phyloP scores from a whole-genome alignment of 2,329 filamentous ascomycete genomes.

The Epichloe coenophiala region DNA sequence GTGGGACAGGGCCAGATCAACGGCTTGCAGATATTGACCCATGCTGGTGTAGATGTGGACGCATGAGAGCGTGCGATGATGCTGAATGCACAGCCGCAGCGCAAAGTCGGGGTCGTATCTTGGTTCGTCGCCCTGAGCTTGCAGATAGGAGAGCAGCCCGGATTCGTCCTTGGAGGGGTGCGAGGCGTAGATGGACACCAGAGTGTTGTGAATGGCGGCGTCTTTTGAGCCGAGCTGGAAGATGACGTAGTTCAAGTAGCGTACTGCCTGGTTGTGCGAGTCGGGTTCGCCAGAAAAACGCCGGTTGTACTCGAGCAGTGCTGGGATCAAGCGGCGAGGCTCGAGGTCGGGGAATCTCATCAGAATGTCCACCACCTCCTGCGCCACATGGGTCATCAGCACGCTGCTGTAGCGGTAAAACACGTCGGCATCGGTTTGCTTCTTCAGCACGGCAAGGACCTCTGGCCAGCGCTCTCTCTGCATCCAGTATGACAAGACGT shows the following conservation, averaged over 20 bases:
- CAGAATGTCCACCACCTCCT: conserved; percentile 84
- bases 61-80: conserved; percentile 83
- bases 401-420: conserved; percentile 97
- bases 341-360: conserved; percentile 84
- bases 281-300: conserved; percentile 50
- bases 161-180: conserved; percentile 73
- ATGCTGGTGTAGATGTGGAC: conserved; percentile 97
- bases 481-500: conserved; percentile 93
- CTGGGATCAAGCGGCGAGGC: conserved; percentile 79
- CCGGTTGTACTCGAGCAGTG: conserved; percentile 85
- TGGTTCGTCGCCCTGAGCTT: conserved; percentile 76
- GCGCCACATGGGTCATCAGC: conserved; percentile 78
- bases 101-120: conserved; percentile 94
- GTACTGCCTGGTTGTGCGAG: conserved; percentile 74
- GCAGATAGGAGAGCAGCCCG: conserved; percentile 74
- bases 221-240: conserved; percentile 69
- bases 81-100: conserved; percentile 84
- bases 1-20: conserved; percentile 82
- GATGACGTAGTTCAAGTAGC: conserved; percentile 88
- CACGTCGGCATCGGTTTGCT: conserved; percentile 80
- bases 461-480: conserved; percentile 88
- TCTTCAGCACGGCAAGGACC: conserved; percentile 77
- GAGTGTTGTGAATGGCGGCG: conserved; percentile 88
- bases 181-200: conserved; percentile 91
- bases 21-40: conserved; percentile 86